phyloP scores from a whole-genome alignment of 176 grass and related monocot species.

The Elaeis guineensis region DNA sequence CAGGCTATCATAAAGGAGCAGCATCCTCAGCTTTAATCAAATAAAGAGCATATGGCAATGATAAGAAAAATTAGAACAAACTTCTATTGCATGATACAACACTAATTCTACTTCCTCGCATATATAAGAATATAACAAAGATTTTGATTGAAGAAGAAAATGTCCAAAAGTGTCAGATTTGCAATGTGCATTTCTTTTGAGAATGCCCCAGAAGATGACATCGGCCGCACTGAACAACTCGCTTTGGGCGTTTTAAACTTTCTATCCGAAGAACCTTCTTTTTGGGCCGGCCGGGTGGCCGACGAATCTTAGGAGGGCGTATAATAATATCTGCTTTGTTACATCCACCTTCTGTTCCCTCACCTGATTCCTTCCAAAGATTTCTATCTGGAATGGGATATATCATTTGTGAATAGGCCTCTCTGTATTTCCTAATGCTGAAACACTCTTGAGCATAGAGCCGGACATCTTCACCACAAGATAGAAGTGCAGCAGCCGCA shows the following conservation, averaged over 20 bases:
- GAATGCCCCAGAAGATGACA: constrained; percentile 94
- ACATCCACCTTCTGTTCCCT: constrained; percentile 24
- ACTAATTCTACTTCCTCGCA: constrained; percentile 1
- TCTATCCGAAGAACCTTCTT: constrained; percentile 97
- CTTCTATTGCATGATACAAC: too few species aligned
- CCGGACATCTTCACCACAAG: constrained; percentile 78
- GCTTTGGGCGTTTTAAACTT: constrained; percentile 85
- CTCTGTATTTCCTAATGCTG: constrained; percentile 63
- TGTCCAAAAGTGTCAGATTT: constrained; percentile 29
- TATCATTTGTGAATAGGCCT: constrained; percentile 71
- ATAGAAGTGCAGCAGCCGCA: constrained; percentile 76
- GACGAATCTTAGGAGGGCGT: constrained; percentile 60
- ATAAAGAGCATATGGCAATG: too few species aligned
- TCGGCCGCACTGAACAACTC: constrained; percentile 75
- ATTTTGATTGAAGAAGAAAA: neutral
- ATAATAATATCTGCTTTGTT: constrained; percentile 53
- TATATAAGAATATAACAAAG: neutral
- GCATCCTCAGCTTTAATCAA: too few species aligned
- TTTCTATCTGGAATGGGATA: constrained; percentile 61
- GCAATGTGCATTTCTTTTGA: constrained; percentile 82
- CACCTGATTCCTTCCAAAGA: constrained; percentile 43
- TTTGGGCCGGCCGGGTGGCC: constrained; percentile 91
- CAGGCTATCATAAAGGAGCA: too few species aligned
- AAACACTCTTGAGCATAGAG: constrained; percentile 72
- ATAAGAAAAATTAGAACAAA: too few species aligned